A percentile compares a stretch with the other conserved stretches of the same genome.
Conservation (phyloP, 2,329 filamentous ascomycete species). For the Arachnomyces sp. region DNA sequence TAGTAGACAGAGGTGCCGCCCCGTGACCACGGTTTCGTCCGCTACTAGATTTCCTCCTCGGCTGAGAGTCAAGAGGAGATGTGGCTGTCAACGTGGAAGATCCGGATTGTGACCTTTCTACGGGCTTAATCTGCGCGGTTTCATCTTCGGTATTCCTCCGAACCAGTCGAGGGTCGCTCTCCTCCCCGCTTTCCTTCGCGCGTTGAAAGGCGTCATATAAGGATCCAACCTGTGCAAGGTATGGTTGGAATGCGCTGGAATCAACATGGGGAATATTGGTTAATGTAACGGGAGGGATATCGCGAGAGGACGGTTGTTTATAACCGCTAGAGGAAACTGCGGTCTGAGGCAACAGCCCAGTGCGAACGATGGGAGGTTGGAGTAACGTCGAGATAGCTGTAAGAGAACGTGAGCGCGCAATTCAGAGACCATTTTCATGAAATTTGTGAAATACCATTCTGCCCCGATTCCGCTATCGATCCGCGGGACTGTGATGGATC, state of each 20-base stretch:
- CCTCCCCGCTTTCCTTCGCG: slow-evolving; percentile 69
- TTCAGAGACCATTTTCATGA: not conserved
- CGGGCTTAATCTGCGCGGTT: slow-evolving; percentile 16
- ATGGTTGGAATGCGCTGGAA: slow-evolving; percentile 69
- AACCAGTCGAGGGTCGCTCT: slow-evolving; percentile 43
- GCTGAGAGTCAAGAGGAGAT: slow-evolving; percentile 43
- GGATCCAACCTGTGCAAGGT: slow-evolving; percentile 75
- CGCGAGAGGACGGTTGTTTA: slow-evolving; percentile 73
- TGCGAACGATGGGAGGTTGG: slow-evolving; percentile 68
- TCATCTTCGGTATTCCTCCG: slow-evolving; percentile 33
- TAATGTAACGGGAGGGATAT: slow-evolving; percentile 88
- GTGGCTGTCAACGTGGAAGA: slow-evolving; percentile 38
- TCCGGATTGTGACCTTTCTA: slow-evolving; percentile 35
- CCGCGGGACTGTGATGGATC: slow-evolving; percentile 57
- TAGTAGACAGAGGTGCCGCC: slow-evolving; percentile 74
- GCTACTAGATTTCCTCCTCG: slow-evolving; percentile 45
- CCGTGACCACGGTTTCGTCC: slow-evolving; percentile 56
- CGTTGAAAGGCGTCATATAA: slow-evolving; percentile 85
- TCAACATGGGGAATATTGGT: slow-evolving; percentile 83
- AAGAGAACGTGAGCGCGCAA: not conserved
- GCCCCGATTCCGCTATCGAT: slow-evolving; percentile 58
- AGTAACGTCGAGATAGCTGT: slow-evolving; percentile 76
- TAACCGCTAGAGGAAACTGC: slow-evolving; percentile 61
- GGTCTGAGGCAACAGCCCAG: slow-evolving; percentile 72
- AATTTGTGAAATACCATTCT: slow-evolving; percentile 55